These are phyloP conservation scores for Epichloe sibirici DNA, from an alignment of 2,329 filamentous ascomycete genomes.

Conservation along the genomic window DNA sequence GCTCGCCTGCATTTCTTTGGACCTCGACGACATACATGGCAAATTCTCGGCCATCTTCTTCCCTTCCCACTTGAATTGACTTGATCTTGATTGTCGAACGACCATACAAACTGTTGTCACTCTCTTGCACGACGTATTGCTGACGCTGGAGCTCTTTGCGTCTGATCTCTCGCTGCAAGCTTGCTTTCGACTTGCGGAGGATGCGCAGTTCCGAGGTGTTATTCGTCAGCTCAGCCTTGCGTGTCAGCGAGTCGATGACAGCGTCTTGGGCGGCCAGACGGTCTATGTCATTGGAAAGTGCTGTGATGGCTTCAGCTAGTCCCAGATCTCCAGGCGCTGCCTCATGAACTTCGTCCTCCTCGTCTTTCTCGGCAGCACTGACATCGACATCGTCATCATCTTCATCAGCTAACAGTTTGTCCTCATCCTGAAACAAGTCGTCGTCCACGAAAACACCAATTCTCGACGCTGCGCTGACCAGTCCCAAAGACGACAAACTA, in stretches of 20 bases:
- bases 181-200: constrained; percentile 84
- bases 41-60: constrained; percentile 87
- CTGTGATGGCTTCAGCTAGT: constrained; percentile 81
- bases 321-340: constrained; percentile 91
- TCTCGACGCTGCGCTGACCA: constrained; percentile 76
- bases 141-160: constrained; percentile 92
- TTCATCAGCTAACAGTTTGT: constrained; percentile 76
- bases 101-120: constrained; percentile 92
- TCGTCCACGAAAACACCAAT: constrained; percentile 91
- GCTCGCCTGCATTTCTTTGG: constrained; percentile 76
- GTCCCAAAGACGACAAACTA: constrained; percentile 79
- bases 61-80: constrained; percentile 80
- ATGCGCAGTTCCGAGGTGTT: constrained; percentile 91
- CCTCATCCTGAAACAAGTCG: constrained; percentile 83
- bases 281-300: constrained; percentile 81
- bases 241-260: constrained; percentile 79
- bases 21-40: constrained; percentile 92
- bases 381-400: constrained; percentile 55
- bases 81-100: constrained; percentile 84
- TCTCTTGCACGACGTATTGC: constrained; percentile 95
- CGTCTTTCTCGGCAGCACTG: constrained; percentile 38
- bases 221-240: constrained; percentile 93
- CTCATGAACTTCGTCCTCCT: constrained; percentile 78
- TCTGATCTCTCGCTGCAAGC: constrained; percentile 80
- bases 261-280: constrained; percentile 77